These are phyloP conservation scores for Picea engelmannii DNA, from an alignment of 83 land plant genomes.

Conservation along the genomic window DNA sequence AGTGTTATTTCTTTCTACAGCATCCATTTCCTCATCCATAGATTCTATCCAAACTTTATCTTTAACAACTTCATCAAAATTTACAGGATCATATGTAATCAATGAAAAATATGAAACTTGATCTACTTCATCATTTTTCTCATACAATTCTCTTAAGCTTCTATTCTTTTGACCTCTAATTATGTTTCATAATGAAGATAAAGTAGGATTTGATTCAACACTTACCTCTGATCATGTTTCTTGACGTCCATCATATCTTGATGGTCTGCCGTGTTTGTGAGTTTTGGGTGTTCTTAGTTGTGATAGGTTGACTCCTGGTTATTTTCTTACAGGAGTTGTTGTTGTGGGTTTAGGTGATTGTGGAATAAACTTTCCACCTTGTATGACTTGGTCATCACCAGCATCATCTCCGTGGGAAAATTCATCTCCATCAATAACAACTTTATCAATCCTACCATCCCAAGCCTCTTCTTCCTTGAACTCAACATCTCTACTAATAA, in stretches of 20 bases:
- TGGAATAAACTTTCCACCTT: background rate
- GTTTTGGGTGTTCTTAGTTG: background rate
- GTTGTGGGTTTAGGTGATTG: background rate
- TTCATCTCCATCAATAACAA: background rate
- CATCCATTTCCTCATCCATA: conserved; percentile 31
- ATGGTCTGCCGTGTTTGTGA: background rate
- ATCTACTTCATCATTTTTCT: too few relatives aligned
- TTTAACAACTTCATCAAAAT: background rate
- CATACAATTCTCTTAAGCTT: background rate
- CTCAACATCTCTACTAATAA: conserved; percentile 28
- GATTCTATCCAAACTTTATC: conserved; percentile 11
- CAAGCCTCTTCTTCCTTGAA: conserved; percentile 25
- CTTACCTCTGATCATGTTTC: background rate
- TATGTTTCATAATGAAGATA: too few relatives aligned
- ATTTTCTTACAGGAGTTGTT: background rate
- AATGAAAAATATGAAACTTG: background rate
- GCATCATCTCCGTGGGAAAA: background rate
- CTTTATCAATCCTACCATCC: conserved; percentile 6
- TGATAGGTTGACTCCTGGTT: background rate
- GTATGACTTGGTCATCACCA: background rate
- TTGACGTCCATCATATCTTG: background rate
- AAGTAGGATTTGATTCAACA: background rate
- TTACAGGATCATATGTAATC: background rate
- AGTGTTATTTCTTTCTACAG: conserved; percentile 31
- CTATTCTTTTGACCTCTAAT: too few relatives aligned